phyloP scores from a whole-genome alignment of 345 rosid genomes.

The Reutealis trisperma region DNA sequence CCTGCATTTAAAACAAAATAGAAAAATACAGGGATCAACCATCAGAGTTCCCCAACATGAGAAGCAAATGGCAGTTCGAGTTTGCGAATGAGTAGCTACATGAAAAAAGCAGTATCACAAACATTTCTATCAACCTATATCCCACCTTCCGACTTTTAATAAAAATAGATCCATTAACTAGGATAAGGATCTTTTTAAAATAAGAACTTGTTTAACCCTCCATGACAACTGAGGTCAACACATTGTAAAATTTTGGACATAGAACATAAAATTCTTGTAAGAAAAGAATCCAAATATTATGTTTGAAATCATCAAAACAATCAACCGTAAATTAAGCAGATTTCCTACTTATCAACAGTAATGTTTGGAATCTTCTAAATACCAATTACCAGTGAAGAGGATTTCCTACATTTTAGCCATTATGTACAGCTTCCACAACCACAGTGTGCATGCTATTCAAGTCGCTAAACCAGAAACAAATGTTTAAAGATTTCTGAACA shows the following conservation, averaged over 20 bases:
- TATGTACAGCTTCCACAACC: not conserved
- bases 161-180: not conserved
- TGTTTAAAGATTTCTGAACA: not conserved
- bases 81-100: not conserved
- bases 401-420: not conserved
- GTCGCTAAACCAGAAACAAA: not conserved
- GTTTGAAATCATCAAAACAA: not conserved
- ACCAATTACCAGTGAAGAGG: not conserved
- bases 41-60: constrained; percentile 6
- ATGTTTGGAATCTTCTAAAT: not conserved
- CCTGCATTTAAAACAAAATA: constrained; percentile 41
- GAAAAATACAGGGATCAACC: not conserved
- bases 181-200: not conserved
- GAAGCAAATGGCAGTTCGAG: not conserved
- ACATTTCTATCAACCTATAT: not conserved
- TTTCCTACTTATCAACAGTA: not conserved
- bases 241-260: not conserved
- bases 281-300: not conserved
- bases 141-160: constrained; percentile 7
- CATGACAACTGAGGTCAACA: not conserved
- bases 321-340: not conserved
- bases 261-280: not conserved
- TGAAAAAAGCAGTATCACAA: not conserved
- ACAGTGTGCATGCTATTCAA: not conserved
- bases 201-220: not conserved